A percentile compares a stretch with the other conserved stretches of the same genome.
phyloP scores from a whole-genome alignment of 2,329 filamentous ascomycete genomes.

The Ophiosphaerella narmari region DNA sequence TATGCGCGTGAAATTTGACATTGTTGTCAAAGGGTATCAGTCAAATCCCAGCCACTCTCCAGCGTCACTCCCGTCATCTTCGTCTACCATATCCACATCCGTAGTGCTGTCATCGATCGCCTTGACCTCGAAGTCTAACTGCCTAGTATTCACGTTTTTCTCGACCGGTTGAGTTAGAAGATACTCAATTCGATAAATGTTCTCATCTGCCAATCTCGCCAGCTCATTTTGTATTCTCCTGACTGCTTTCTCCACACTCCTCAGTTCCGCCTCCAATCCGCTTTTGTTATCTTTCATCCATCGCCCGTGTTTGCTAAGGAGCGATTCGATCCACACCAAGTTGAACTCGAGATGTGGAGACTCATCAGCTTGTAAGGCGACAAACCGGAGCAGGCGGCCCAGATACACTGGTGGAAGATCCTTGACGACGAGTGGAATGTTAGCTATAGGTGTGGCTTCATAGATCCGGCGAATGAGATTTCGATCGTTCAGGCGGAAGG shows the following conservation, averaged over 20 bases:
- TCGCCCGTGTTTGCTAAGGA: slow-evolving; percentile 79
- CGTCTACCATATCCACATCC: slow-evolving; percentile 41
- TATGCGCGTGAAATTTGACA: not conserved
- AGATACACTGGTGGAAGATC: slow-evolving; percentile 86
- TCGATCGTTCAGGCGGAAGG: slow-evolving; percentile 90
- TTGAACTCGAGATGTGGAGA: slow-evolving; percentile 95
- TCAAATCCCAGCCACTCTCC: slow-evolving; percentile 61
- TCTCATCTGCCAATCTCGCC: slow-evolving; percentile 81
- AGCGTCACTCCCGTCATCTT: slow-evolving; percentile 42
- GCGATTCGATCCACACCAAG: slow-evolving; percentile 84
- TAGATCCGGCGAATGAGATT: slow-evolving; percentile 84
- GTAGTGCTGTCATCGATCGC: slow-evolving; percentile 40
- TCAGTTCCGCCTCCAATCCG: slow-evolving; percentile 81
- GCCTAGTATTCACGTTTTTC: slow-evolving; percentile 26
- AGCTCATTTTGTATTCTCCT: slow-evolving; percentile 81
- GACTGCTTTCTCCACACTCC: slow-evolving; percentile 80
- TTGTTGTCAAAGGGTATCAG: slow-evolving; percentile 7
- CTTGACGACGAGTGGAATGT: slow-evolving; percentile 77
- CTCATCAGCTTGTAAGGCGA: slow-evolving; percentile 84
- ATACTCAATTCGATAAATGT: slow-evolving; percentile 87
- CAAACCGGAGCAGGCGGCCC: slow-evolving; percentile 79
- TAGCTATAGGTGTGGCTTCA: slow-evolving; percentile 74
- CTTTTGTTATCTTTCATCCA: slow-evolving; percentile 81
- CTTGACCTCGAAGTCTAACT: slow-evolving; percentile 39
- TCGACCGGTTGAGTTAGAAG: slow-evolving; percentile 62